A percentile compares a stretch with the other conserved stretches of the same genome.
phyloP scores from a whole-genome alignment of 176 grass and related monocot species.

The Aegilops umbellulata region DNA sequence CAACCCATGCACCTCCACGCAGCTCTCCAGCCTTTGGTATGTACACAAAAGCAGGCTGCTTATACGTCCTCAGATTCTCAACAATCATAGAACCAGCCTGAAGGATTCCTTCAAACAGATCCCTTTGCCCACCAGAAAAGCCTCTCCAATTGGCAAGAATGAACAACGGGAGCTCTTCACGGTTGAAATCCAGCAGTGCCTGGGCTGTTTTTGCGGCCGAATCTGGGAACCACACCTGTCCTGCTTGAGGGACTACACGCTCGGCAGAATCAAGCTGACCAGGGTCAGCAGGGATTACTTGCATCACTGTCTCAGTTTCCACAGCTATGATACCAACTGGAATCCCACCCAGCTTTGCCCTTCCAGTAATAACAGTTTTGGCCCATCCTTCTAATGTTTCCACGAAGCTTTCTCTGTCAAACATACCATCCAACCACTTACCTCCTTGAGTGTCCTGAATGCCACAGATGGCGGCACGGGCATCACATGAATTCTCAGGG shows the following conservation, averaged over 20 bases:
- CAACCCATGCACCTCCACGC: constrained; percentile 95
- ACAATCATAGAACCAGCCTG: constrained; percentile 97
- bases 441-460: constrained; percentile 58
- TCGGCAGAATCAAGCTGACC: constrained; percentile 95
- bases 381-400: constrained; percentile 99
- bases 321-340: constrained; percentile 94
- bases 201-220: constrained; percentile 97
- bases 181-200: constrained; percentile 91
- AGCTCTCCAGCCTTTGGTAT: constrained; percentile 93
- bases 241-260: constrained; percentile 88
- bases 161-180: constrained; percentile 86
- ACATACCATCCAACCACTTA: constrained; percentile 90
- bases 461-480: constrained; percentile 84
- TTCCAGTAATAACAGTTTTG: constrained; percentile 95
- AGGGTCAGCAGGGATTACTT: constrained; percentile 94
- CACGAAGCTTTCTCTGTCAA: constrained; percentile 88
- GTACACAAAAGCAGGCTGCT: constrained; percentile 95
- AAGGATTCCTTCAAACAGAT: constrained; percentile 99
- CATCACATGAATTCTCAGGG: constrained; percentile 92
- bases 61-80: constrained; percentile 92
- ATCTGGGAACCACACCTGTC: constrained; percentile 98
- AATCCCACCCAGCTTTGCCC: constrained; percentile 94
- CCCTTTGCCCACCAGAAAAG: constrained; percentile 95
- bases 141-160: constrained; percentile 99
- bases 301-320: constrained; percentile 95